Evolutionary conservation across 2,329 filamentous ascomycete genomes (phyloP), one percentile per base, ranked within the genome.

Genomic region (Volutella citrinella): DNA sequence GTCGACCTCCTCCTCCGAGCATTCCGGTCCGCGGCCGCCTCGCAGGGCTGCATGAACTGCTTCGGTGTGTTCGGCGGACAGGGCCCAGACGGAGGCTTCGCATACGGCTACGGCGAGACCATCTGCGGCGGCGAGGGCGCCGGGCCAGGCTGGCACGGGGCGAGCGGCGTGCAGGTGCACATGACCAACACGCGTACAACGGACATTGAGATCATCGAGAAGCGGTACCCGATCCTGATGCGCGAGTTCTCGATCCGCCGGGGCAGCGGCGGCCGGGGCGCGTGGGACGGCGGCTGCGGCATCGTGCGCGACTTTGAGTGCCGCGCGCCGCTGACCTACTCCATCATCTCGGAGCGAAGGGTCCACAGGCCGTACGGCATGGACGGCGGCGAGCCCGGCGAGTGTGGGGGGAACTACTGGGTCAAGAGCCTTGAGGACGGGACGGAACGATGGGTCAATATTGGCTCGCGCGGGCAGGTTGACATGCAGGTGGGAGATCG

Each of bases 161-260:
- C 45, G 16, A 38, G 43, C 16, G 54, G 49, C 16, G 50, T 55
- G 5, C 55, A 61, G 22, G 49, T 50, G 4, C 55, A 61, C 31
- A 54, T 54, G 26, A 63, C 60, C 15, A 63, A 63, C 42, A 63
- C 60, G 3, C 49, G 54, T 13, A 55, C 52, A 34, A 61, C 57
- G 2, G 60, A 63, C 36, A 38, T 56, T 4, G 60, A 63, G 46
- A 49, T 60, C 7, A 33, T 61, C 7, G 60, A 63, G 48, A 48
- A 52, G 33, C 46, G 58, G 6, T 56, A 54, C 6, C 56, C 58
- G 5, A 50, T 59, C 3, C 13, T 63, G 1, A 38, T 63, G 10
- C 50, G 51, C 8, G 20, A 40, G 18, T 56, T 57, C 26, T 42
- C 40, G n/a, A 48, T 63, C 21, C 45, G 52, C 1, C 26, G 28